Evolutionary conservation across 441 rosid species (phyloP).

Genomic region (Lagerstroemia fauriei): DNA sequence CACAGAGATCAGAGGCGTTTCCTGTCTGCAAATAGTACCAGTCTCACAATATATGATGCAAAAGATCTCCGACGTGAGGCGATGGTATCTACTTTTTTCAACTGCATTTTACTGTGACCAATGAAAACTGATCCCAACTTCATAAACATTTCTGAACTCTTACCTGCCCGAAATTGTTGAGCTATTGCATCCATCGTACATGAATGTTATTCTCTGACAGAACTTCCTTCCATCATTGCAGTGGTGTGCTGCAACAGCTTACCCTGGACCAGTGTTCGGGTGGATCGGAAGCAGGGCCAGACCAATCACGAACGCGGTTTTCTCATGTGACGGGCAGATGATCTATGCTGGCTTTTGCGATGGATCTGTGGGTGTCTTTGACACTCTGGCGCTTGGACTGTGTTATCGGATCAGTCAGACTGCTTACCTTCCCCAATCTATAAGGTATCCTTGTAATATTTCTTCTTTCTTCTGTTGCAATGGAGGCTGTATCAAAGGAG

Average conservation of each 20-base stretch:
- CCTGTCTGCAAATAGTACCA: background rate
- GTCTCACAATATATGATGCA: background rate
- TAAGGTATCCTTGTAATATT: background rate
- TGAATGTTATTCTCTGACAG: background rate
- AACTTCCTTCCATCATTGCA: background rate
- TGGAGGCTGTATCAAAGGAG: too few relatives aligned
- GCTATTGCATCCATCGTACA: background rate
- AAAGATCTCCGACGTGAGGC: background rate
- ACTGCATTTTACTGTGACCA: background rate
- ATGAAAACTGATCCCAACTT: too few relatives aligned
- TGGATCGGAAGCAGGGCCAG: background rate
- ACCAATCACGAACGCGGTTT: background rate
- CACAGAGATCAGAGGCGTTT: background rate
- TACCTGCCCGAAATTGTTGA: background rate
- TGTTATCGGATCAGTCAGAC: background rate
- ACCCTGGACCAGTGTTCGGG: background rate
- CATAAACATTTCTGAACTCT: too few relatives aligned
- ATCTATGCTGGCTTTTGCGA: background rate
- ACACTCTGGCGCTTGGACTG: background rate
- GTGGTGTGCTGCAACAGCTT: background rate
- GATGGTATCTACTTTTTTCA: background rate
- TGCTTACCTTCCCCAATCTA: background rate
- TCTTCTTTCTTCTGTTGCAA: background rate
- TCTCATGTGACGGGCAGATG: slow-evolving; percentile 3
- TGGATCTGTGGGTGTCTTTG: background rate